Conservation (phyloP, 2,329 filamentous ascomycete genomes). For the Ascochyta clinopodiicola region DNA sequence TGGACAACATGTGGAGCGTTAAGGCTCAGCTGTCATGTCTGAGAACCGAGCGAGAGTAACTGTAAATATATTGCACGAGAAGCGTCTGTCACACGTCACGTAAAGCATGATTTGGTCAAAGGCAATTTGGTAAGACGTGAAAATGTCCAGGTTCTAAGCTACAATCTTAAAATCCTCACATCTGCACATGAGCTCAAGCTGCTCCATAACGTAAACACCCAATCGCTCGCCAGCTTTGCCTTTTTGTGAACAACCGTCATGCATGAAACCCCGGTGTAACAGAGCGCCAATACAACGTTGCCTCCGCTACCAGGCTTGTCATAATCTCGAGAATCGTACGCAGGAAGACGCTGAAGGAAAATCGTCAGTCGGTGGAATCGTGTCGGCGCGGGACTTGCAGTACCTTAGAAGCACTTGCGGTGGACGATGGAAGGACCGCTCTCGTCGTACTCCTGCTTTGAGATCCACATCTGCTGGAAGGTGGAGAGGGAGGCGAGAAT, state of each 20-base stretch:
- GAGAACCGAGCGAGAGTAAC: background rate
- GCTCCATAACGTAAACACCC: slow-evolving; percentile 47
- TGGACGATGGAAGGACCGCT: slow-evolving; percentile 98
- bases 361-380: slow-evolving; percentile 29
- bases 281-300: slow-evolving; percentile 46
- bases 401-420: slow-evolving; percentile 99
- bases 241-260: slow-evolving; percentile 50
- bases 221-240: slow-evolving; percentile 46
- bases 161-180: slow-evolving; percentile 48
- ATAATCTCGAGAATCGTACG: slow-evolving; percentile 44
- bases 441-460: slow-evolving; percentile 99
- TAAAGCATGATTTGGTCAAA: slow-evolving; percentile 7
- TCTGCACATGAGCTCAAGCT: slow-evolving; percentile 43
- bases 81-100: slow-evolving; percentile 4
- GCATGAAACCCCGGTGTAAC: slow-evolving; percentile 42
- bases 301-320: slow-evolving; percentile 48
- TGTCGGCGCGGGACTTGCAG: slow-evolving; percentile 24
- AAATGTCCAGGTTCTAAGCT: slow-evolving; percentile 50
- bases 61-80: background rate
- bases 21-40: background rate
- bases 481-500: slow-evolving; percentile 99
- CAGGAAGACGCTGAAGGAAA: slow-evolving; percentile 42
- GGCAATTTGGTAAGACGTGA: slow-evolving; percentile 25
- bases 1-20: no score
- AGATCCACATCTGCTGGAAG: slow-evolving; percentile 99